Percentiles rank a stretch among this genome's conserved stretches.
These are phyloP conservation scores for Phytophthora foliorum DNA, from an alignment of 352 stramenopile species.

Conservation along the genomic window DNA sequence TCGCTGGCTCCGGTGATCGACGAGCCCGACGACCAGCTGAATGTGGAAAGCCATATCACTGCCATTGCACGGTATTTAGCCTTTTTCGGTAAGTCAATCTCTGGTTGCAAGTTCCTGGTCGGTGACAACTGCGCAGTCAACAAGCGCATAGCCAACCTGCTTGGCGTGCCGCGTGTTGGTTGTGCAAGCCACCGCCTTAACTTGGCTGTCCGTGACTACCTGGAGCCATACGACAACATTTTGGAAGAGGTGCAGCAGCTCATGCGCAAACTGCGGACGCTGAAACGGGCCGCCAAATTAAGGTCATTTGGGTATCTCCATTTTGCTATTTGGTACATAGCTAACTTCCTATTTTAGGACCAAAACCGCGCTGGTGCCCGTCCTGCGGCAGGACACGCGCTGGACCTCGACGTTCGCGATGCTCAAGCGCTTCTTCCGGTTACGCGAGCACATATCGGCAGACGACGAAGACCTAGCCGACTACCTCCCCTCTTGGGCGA, in stretches of 20 bases:
- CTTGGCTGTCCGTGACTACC: slow-evolving; percentile 16
- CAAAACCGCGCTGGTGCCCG: neutral
- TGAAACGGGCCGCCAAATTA: neutral
- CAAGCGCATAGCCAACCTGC: neutral
- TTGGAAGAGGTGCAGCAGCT: neutral
- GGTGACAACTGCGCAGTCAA: slow-evolving; percentile 16
- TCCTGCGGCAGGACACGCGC: neutral
- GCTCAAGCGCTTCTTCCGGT: neutral
- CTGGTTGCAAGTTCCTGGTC: slow-evolving; percentile 11
- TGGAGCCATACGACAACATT: neutral
- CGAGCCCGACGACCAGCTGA: slow-evolving; percentile 20
- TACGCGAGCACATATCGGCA: no score
- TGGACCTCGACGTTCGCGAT: neutral
- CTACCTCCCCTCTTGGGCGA: no score
- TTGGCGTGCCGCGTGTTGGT: neutral
- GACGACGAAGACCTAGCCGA: no score
- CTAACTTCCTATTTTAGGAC: neutral
- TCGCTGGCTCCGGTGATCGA: slow-evolving; percentile 20
- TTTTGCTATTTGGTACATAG: no score
- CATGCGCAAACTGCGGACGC: neutral
- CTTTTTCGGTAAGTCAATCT: slow-evolving; percentile 3
- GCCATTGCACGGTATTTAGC: neutral
- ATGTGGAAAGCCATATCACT: slow-evolving; percentile 1
- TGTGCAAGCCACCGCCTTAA: slow-evolving; percentile 7
- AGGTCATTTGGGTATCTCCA: neutral